Conservation (phyloP, 1,284 basidiomycete genomes). For the Ustilago tritici region DNA sequence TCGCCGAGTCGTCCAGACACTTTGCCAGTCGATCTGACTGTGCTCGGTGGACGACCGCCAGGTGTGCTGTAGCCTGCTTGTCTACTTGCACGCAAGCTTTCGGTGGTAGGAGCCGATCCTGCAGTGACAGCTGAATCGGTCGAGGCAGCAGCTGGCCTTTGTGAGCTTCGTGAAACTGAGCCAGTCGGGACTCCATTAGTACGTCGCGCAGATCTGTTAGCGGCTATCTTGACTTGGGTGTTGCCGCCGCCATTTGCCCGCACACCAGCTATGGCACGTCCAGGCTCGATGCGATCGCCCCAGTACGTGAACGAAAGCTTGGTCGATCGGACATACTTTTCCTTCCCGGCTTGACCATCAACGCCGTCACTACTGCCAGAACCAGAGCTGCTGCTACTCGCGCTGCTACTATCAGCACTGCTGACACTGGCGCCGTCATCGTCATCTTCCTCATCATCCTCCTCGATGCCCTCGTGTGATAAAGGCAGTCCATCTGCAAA, state of each 20-base stretch:
- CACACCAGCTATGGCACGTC: constrained; percentile 20
- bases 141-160: constrained; percentile 10
- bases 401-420: constrained; percentile 24
- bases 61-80: constrained; percentile 21
- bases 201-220: background rate
- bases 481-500: constrained; percentile 37
- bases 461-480: constrained; percentile 51
- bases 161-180: background rate
- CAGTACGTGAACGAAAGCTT: constrained; percentile 64
- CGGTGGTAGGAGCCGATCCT: constrained; percentile 5
- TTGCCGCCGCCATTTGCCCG: background rate
- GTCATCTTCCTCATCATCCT: constrained; percentile 45
- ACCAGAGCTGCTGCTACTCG: constrained; percentile 4
- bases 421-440: constrained; percentile 33
- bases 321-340: constrained; percentile 55
- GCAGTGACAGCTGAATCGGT: constrained; percentile 12
- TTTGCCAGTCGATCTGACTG: background rate
- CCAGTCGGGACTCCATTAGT: constrained; percentile 1
- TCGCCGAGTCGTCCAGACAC: constrained; percentile 39
- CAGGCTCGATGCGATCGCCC: constrained; percentile 57
- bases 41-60: background rate
- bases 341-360: constrained; percentile 40
- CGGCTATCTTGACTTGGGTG: background rate
- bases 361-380: constrained; percentile 47
- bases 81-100: constrained; percentile 2